Base-by-base conservation (phyloP, 345 rosid species). In the Hevea brasiliensis region DNA sequence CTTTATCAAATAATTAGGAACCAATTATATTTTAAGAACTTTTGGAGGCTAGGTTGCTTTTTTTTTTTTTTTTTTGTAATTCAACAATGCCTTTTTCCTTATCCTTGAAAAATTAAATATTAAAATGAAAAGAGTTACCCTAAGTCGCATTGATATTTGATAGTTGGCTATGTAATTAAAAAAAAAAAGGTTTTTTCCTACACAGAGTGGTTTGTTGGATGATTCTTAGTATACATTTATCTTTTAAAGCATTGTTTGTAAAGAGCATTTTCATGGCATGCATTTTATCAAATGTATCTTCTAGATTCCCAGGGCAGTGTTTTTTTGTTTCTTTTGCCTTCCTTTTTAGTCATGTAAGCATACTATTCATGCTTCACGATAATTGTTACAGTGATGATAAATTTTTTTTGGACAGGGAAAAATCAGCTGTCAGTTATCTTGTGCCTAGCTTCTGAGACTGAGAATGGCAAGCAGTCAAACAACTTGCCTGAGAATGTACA, bases 381-480 rank as follows among this genome's bases (percentile, higher is more conserved):
- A 17, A 11, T n/a, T 42, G 63, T 17, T 2, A 23, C 41, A 18
- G 11, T 69, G 44, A 48, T 84, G 71, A 79, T 61, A 61, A 14
- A 47, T 68, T 48, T 65, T 61, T 72, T 71, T 74, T 69, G 59
- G n/a, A 70, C 87, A 90, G 98, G 96, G 61, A 86, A 87, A 76
- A 54, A 68, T 61, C 84, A 85, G 80, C 77, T 92, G 67, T 88
- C 80, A 40, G 79, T 88, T 60, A 85, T 94, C 71, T 83, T 94
- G 77, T 94, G 97, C 70, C 74, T 86, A 41, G 88, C 87, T 57
- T 77, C 83, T 70, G 85, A 86, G 45, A 51, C 83, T 70, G 85
- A 86, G 45, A 51, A 78, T 61, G 81, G 83, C 21, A 44, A 71
- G 65, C 80, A 71, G 59, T 68, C 72, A 21, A 73, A 72, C 42